Percentiles rank a stretch among this genome's conserved stretches.
Conservation (phyloP, 2,329 filamentous ascomycete species). For the Hyphodiscus sp. region DNA sequence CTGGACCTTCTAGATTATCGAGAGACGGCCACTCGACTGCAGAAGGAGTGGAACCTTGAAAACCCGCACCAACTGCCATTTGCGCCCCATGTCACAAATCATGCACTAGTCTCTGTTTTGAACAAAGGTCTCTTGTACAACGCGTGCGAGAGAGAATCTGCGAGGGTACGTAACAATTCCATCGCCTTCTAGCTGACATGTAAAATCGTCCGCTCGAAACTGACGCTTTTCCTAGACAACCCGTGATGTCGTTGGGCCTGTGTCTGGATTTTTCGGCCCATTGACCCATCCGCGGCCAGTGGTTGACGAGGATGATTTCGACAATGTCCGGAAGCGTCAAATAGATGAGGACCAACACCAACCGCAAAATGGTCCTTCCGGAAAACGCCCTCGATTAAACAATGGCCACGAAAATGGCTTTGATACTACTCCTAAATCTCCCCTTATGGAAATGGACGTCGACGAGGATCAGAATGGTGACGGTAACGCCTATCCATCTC, state of each 20-base stretch:
- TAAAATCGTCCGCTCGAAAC: neutral
- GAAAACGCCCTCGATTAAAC: slow-evolving; percentile 52
- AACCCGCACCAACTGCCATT: slow-evolving; percentile 58
- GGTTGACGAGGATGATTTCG: slow-evolving; percentile 24
- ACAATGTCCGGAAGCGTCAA: slow-evolving; percentile 28
- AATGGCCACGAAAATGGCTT: slow-evolving; percentile 53
- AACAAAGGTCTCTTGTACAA: slow-evolving; percentile 59
- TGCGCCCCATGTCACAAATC: slow-evolving; percentile 57
- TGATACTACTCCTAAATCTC: slow-evolving; percentile 39
- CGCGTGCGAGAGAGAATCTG: slow-evolving; percentile 47
- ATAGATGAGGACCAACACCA: slow-evolving; percentile 27
- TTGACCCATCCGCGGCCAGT: slow-evolving; percentile 15
- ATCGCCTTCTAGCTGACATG: neutral
- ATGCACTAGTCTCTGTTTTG: slow-evolving; percentile 56
- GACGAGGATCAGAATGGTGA: slow-evolving; percentile 41
- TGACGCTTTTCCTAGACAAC: slow-evolving; percentile 10
- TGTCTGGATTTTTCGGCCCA: slow-evolving; percentile 29
- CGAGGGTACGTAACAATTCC: slow-evolving; percentile 22
- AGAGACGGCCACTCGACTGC: slow-evolving; percentile 60
- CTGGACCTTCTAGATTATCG: slow-evolving; percentile 49
- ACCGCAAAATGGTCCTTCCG: slow-evolving; percentile 48
- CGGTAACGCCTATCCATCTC: slow-evolving; percentile 60
- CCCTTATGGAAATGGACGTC: slow-evolving; percentile 44
- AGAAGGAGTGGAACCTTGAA: slow-evolving; percentile 61
- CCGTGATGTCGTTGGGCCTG: slow-evolving; percentile 13